Conservation (phyloP, 2,329 filamentous ascomycete genomes). For the Aspergillus sp. region DNA sequence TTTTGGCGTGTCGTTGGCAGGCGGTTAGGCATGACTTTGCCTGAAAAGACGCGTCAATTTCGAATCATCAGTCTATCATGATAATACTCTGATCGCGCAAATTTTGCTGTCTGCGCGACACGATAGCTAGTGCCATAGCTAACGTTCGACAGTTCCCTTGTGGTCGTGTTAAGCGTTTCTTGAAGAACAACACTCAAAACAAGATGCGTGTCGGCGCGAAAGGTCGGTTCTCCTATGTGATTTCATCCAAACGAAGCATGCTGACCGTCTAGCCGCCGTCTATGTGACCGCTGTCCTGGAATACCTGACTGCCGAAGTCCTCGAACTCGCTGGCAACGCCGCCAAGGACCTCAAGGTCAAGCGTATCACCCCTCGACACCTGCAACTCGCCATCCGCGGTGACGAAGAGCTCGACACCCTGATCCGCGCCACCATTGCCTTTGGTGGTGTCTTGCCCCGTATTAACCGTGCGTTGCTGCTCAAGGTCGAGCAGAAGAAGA, state of each 20-base stretch:
- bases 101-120: background rate
- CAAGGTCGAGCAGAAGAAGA: slow-evolving; percentile 98
- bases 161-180: slow-evolving; percentile 98
- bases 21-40: background rate
- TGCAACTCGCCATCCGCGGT: slow-evolving; percentile 95
- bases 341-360: slow-evolving; percentile 99
- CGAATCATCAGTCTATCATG: too few relatives aligned
- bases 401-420: slow-evolving; percentile 97
- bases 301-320: slow-evolving; percentile 94
- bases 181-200: slow-evolving; percentile 98
- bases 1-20: slow-evolving; percentile 1
- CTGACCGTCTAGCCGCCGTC: slow-evolving; percentile 58
- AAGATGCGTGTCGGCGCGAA: slow-evolving; percentile 99
- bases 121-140: too few relatives aligned
- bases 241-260: background rate
- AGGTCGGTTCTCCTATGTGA: slow-evolving; percentile 32
- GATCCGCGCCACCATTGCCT: slow-evolving; percentile 95
- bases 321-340: slow-evolving; percentile 95
- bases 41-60: too few relatives aligned
- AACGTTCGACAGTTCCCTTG: slow-evolving; percentile 70
- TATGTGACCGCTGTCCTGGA: slow-evolving; percentile 97
- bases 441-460: slow-evolving; percentile 94
- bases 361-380: slow-evolving; percentile 95
- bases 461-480: slow-evolving; percentile 95
- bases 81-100: too few relatives aligned